A percentile compares a stretch with the other conserved stretches of the same genome.
Conservation (phyloP, 2,329 filamentous ascomycete species). For the Fusarium compactum region DNA sequence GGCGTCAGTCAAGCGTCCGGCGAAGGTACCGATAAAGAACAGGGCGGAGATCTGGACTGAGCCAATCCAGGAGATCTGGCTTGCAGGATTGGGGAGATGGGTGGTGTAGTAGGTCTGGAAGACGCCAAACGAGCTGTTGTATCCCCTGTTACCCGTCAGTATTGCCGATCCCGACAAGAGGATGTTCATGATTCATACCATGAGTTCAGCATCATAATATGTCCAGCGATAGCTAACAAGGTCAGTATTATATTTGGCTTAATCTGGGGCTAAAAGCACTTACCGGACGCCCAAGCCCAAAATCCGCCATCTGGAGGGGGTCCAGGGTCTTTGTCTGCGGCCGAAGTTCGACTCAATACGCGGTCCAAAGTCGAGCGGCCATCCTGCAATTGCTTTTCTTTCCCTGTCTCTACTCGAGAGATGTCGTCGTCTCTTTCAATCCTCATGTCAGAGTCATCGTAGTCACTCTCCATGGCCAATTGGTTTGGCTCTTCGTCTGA, state of each 20-base stretch:
- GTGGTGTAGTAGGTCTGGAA: constrained; percentile 61
- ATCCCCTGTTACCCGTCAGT: background rate
- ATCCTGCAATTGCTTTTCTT: background rate
- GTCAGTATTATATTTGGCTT: background rate
- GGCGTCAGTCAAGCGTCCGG: constrained; percentile 59
- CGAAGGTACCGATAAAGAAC: constrained; percentile 56
- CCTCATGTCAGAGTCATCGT: background rate
- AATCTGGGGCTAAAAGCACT: too few species aligned
- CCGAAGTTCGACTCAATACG: constrained; percentile 1
- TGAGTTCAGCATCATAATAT: constrained; percentile 21
- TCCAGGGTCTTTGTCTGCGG: background rate
- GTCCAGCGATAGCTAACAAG: background rate
- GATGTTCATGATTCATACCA: background rate
- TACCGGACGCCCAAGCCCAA: constrained; percentile 7
- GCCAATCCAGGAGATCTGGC: constrained; percentile 60
- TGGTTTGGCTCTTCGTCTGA: background rate
- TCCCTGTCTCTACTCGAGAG: background rate
- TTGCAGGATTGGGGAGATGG: constrained; percentile 49
- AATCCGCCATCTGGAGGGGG: constrained; percentile 9
- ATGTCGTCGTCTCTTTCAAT: background rate
- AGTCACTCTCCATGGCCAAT: background rate
- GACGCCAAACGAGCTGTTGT: constrained; percentile 18
- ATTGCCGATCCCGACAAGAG: background rate
- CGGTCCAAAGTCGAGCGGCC: background rate
- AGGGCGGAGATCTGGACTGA: constrained; percentile 59